These are phyloP conservation scores for Knufia fluminis DNA, from an alignment of 2,329 filamentous ascomycete species.

Conservation along the genomic window DNA sequence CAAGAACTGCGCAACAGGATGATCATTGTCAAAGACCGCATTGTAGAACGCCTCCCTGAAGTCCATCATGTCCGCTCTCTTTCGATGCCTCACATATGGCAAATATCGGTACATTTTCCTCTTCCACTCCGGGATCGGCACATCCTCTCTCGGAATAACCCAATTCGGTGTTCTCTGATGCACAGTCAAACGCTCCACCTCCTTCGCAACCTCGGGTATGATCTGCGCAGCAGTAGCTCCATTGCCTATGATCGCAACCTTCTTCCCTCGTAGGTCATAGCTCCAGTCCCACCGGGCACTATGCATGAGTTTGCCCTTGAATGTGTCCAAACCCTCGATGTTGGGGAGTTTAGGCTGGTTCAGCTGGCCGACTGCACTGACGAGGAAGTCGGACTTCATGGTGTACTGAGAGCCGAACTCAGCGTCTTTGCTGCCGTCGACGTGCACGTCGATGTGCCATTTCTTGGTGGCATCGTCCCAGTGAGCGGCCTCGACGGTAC, in stretches of 20 bases:
- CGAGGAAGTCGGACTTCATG: conserved; percentile 47
- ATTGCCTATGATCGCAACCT: conserved; percentile 51
- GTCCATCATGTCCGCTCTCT: conserved; percentile 45
- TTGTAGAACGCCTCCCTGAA: conserved; percentile 43
- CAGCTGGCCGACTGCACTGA: conserved; percentile 51
- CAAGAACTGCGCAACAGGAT: conserved; percentile 34
- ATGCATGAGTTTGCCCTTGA: conserved; percentile 27
- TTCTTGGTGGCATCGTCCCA: conserved; percentile 47
- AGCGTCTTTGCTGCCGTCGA: conserved; percentile 45
- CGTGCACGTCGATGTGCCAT: conserved; percentile 34
- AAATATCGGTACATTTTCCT: conserved; percentile 41
- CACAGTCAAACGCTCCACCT: conserved; percentile 42
- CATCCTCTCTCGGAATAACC: conserved; percentile 47
- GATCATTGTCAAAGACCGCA: conserved; percentile 34
- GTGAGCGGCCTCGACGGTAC: conserved; percentile 42
- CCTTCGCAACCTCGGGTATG: conserved; percentile 46
- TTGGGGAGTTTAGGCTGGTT: conserved; percentile 41
- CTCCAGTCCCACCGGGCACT: conserved; percentile 38
- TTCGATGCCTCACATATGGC: conserved; percentile 42
- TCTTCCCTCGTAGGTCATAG: conserved; percentile 46
- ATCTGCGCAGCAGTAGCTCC: conserved; percentile 53
- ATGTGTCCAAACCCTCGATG: conserved; percentile 24
- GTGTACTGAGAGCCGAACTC: conserved; percentile 45
- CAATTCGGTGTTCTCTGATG: conserved; percentile 53
- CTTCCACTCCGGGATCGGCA: conserved; percentile 35